These are phyloP conservation scores for Aspergillus luchuensis DNA, from an alignment of 2,329 filamentous ascomycete genomes.

Conservation along the genomic window DNA sequence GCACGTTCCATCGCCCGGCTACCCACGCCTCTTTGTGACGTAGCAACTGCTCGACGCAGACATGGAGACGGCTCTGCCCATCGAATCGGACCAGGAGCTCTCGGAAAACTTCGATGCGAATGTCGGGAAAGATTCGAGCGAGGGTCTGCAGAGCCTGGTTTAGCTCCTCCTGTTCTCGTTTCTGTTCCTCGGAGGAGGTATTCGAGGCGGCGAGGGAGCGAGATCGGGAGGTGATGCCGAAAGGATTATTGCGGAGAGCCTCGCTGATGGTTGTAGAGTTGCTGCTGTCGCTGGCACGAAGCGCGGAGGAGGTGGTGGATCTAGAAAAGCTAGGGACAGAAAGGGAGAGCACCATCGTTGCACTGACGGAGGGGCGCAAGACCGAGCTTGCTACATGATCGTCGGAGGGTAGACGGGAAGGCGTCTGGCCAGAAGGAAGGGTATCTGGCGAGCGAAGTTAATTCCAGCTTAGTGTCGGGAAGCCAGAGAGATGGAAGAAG, in stretches of 20 bases:
- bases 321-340: slow-evolving; percentile 40
- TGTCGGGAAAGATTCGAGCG: slow-evolving; percentile 48
- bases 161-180: slow-evolving; percentile 41
- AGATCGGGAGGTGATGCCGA: slow-evolving; percentile 37
- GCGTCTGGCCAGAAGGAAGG: not conserved
- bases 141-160: slow-evolving; percentile 47
- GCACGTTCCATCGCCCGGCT: slow-evolving; percentile 48
- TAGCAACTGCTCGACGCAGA: slow-evolving; percentile 51
- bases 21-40: slow-evolving; percentile 51
- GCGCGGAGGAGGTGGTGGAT: slow-evolving; percentile 33
- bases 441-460: not conserved
- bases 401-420: slow-evolving; percentile 3
- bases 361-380: slow-evolving; percentile 10
- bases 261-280: slow-evolving; percentile 43
- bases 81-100: slow-evolving; percentile 51
- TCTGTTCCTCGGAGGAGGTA: slow-evolving; percentile 31
- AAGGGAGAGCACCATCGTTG: slow-evolving; percentile 44
- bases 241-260: slow-evolving; percentile 49
- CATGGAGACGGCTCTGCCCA: slow-evolving; percentile 48
- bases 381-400: slow-evolving; percentile 36
- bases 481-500: not conserved
- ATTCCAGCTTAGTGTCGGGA: not conserved
- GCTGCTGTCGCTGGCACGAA: slow-evolving; percentile 26
- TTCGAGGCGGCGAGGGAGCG: slow-evolving; percentile 24
- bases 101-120: slow-evolving; percentile 51